A percentile compares a stretch with the other conserved stretches of the same genome.
These are phyloP conservation scores for Colletotrichum cuscutae DNA, from an alignment of 2,329 filamentous ascomycete genomes.

Conservation along the genomic window DNA sequence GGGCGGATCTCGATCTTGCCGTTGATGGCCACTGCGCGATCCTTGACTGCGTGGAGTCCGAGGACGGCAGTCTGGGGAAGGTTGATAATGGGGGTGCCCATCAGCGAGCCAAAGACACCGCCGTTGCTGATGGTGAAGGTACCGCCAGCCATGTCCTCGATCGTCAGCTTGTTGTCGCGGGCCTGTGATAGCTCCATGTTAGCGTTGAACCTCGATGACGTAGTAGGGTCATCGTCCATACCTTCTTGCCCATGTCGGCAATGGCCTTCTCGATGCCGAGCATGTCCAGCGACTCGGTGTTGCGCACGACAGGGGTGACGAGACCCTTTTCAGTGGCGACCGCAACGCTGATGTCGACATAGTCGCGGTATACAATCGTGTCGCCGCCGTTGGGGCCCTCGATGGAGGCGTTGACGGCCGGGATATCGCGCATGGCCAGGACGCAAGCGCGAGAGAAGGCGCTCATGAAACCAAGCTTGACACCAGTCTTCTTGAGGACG, in stretches of 20 bases:
- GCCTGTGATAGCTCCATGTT: constrained; percentile 64
- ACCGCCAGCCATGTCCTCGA: constrained; percentile 98
- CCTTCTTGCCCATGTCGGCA: constrained; percentile 95
- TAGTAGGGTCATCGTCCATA: constrained; percentile 47
- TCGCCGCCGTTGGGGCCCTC: constrained; percentile 95
- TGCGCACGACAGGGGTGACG: constrained; percentile 95
- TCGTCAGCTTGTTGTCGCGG: constrained; percentile 94
- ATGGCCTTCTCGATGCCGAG: constrained; percentile 91
- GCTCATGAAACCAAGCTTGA: constrained; percentile 99
- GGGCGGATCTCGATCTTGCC: constrained; percentile 95
- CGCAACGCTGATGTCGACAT: constrained; percentile 96
- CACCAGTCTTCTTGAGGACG: constrained; percentile 91
- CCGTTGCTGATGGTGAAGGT: constrained; percentile 99
- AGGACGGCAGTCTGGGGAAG: constrained; percentile 92
- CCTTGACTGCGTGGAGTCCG: constrained; percentile 96
- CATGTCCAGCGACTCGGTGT: constrained; percentile 89
- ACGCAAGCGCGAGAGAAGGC: constrained; percentile 92
- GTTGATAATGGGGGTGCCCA: constrained; percentile 99
- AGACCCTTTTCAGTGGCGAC: constrained; percentile 98
- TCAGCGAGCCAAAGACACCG: constrained; percentile 95
- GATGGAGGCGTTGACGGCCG: constrained; percentile 94
- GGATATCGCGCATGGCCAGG: constrained; percentile 94
- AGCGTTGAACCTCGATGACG: background rate
- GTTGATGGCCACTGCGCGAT: constrained; percentile 87
- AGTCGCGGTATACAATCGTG: constrained; percentile 98